Conservation (phyloP, 441 rosid genomes). For the Bruguiera hainesii region DNA sequence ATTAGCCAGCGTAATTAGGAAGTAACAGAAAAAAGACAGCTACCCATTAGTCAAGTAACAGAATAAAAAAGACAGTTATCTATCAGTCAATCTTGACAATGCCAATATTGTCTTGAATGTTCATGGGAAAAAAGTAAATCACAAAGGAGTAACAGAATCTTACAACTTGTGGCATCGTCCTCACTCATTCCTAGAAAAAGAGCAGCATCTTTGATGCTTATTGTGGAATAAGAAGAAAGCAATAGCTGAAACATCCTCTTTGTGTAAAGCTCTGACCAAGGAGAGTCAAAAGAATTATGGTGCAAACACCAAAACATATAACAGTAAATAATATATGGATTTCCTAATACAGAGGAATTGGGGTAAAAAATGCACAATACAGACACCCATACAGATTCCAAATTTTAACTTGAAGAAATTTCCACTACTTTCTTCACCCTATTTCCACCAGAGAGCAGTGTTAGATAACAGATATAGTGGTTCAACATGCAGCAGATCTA, state of each 20-base stretch:
- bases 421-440: neutral
- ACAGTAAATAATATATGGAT: no score
- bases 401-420: neutral
- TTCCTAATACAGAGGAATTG: no score
- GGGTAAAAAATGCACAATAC: no score
- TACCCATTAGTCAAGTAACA: neutral
- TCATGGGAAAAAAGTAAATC: neutral
- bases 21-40: neutral
- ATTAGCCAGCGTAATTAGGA: no score
- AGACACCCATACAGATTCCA: no score
- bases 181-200: conserved; percentile 84
- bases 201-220: conserved; percentile 65
- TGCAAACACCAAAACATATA: no score
- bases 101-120: neutral
- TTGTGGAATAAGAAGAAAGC: conserved; percentile 79
- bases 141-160: conserved; percentile 29
- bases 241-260: conserved; percentile 77
- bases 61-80: neutral
- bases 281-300: conserved; percentile 1
- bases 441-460: conserved; percentile 1
- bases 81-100: neutral
- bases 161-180: conserved; percentile 71
- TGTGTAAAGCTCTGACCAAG: conserved; percentile 65
- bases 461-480: conserved; percentile 9
- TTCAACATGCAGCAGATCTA: neutral